A percentile compares a stretch with the other conserved stretches of the same genome.
Conservation (phyloP, 1,284 basidiomycete genomes). For the Tylopilus sp. region DNA sequence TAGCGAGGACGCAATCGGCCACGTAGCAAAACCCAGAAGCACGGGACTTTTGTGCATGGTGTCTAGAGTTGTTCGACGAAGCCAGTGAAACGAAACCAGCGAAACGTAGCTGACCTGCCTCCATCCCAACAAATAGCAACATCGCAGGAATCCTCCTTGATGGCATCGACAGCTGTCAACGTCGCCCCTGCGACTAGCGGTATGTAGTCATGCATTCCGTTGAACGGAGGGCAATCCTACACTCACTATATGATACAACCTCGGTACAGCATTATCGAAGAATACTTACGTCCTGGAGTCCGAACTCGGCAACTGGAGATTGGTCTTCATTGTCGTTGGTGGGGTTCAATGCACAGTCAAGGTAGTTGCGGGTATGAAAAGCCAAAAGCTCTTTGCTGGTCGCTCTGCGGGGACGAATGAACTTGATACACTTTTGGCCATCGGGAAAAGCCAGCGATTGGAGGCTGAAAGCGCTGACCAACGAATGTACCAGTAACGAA, state of each 20-base stretch:
- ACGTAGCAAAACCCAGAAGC: constrained; percentile 94
- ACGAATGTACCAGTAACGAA: constrained; percentile 76
- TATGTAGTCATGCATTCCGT: constrained; percentile 66
- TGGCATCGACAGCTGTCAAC: constrained; percentile 62
- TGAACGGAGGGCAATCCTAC: constrained; percentile 82
- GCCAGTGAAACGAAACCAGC: neutral
- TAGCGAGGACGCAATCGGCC: constrained; percentile 82
- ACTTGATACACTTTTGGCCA: constrained; percentile 35
- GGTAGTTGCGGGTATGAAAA: constrained; percentile 58
- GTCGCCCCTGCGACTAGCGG: constrained; percentile 73
- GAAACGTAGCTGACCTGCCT: constrained; percentile 51
- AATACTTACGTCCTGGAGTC: constrained; percentile 61
- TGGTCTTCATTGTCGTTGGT: constrained; percentile 19
- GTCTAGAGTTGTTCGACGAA: constrained; percentile 40
- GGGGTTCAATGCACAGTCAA: constrained; percentile 50
- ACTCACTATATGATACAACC: constrained; percentile 6
- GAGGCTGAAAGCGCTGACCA: constrained; percentile 59
- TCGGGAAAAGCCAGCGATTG: constrained; percentile 36
- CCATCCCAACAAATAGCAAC: constrained; percentile 84
- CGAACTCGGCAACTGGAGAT: constrained; percentile 42
- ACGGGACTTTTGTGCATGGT: constrained; percentile 69
- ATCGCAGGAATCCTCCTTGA: constrained; percentile 53
- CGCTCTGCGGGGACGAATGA: constrained; percentile 53
- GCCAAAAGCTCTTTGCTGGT: constrained; percentile 47
- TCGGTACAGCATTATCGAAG: neutral